Base-by-base conservation (phyloP, 176 grass and related monocot species). In the Coix lacrymajobi region DNA sequence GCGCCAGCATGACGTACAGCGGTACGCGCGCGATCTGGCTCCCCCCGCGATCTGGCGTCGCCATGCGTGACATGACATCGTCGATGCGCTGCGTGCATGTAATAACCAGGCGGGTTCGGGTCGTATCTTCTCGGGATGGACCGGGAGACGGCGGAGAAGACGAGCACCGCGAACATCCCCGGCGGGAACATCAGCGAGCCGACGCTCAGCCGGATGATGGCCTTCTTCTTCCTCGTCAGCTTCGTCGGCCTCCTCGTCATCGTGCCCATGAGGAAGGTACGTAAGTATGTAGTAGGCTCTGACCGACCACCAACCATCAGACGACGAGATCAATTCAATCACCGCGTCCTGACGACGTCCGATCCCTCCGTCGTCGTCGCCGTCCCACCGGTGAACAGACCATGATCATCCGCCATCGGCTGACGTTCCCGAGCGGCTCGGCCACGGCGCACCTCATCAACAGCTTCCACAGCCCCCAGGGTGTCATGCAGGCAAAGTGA, bases 361-460 rank as follows among this genome's bases (percentile, higher is more conserved):
- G n/a, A n/a, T n/a, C n/a, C n/a, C 49, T 19, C 49, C 49, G 5
- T 52, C 54, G 56, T 52, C 6, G 33, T 33, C 33, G 3, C 43
- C 15, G 45, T 24, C 34, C 45, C 52, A 61, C 43, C 72, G 44
- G 17, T 86, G 69, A 39, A 87, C 66, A 89, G 87, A 89, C 87
- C n/a, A 97, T 93, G 94, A 93, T 97, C 77, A 79, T 93, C 65
- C 80, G 86, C 2, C 92, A 97, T 73, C 85, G 80, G 52, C 76
- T 97, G 56, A 93, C 91, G 31, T 97, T 91, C 57, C 94, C 94
- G 49, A 97, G 94, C 72, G 94, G 94, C 15, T 87, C 86, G 4
- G 94, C 94, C 17, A 97, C 94, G 28, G 94, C 94, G 38, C 86
- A 93, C 76, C 81, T 97, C 45, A 97, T 97, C 73, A 97, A 97